Evolutionary conservation across 495 filamentous ascomycete genomes (phyloP).

Genomic region (Podospora appendiculata): DNA sequence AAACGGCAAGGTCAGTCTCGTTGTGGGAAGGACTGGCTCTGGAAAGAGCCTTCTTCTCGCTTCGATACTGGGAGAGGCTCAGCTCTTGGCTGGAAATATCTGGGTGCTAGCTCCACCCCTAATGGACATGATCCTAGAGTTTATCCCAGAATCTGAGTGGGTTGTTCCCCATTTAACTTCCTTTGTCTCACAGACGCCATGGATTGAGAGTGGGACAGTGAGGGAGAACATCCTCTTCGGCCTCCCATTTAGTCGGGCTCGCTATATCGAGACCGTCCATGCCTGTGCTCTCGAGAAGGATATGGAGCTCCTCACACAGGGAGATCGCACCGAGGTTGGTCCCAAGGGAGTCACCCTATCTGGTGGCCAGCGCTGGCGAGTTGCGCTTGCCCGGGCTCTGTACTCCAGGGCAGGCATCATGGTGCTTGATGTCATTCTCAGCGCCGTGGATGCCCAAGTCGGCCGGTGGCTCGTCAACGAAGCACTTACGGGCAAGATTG

Average conservation of each 20-base stretch:
- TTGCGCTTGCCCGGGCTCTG: conserved; percentile 61
- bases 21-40: conserved; percentile 49
- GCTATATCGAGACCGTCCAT: conserved; percentile 49
- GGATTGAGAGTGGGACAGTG: conserved; percentile 48
- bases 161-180: conserved; percentile 51
- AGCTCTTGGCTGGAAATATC: conserved; percentile 36
- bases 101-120: conserved; percentile 31
- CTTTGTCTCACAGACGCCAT: conserved; percentile 53
- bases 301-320: conserved; percentile 53
- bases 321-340: conserved; percentile 63
- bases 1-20: conserved; percentile 47
- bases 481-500: conserved; percentile 41
- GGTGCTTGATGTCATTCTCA: conserved; percentile 63
- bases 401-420: conserved; percentile 60
- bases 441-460: conserved; percentile 51
- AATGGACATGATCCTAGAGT: conserved; percentile 15
- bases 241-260: conserved; percentile 32
- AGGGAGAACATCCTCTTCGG: conserved; percentile 54
- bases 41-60: conserved; percentile 53
- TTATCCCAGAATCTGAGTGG: conserved; percentile 44
- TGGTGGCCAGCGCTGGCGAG: conserved; percentile 63
- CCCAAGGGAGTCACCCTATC: conserved; percentile 63
- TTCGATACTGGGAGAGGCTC: conserved; percentile 49
- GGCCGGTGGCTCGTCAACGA: conserved; percentile 39
- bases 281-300: conserved; percentile 60